Evolutionary conservation across 768 basidiomycete species (phyloP), one percentile per base, ranked within the genome.

Genomic region (Tylopilus sp.): DNA sequence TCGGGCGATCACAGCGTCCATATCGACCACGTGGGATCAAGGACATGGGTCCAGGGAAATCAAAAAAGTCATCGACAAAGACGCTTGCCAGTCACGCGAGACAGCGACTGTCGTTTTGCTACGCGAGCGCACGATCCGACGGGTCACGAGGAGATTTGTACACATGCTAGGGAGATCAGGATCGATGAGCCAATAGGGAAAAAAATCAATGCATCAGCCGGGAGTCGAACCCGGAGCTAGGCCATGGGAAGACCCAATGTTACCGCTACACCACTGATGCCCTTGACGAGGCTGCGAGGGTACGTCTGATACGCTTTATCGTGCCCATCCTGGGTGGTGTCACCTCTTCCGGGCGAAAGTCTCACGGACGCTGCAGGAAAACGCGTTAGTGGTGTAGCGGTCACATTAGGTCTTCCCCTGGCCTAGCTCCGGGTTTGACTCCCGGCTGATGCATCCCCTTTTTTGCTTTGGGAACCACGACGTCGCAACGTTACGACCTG

Each of bases 371-470:
- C n/a, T 36, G 12, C 14, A 10, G 0, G 28, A 3, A 19, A 30
- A 30, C 38, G 69, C 68, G 68, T 71, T 59, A 68, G 68, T 86
- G 82, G 85, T 85, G 85, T 86, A 87, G 73, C 80, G 85, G 85
- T 86, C 86, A 87, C 86, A 86, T 87, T 85, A 83, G 82, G 83
- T 85, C 84, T 87, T 87, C 86, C 85, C 86, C 87, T 78, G 76
- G 76, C 76, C 77, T 76, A 78, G 78, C 78, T 67, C 77, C 76
- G 78, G 78, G 78, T 79, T 79, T 78, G 78, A 79, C 73, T 79
- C 78, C 78, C 78, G 76, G 78, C 69, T 67, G 71, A 73, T 71
- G 78, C 78, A 79, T 13, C 44, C 3, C 0, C 34, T 50, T 54
- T 57, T 40, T 26, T 25, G 19, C 24, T 11, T n/a, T 21, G 21